Base-by-base conservation (phyloP, 805 yeast genomes). In the Cyberlindnera maritima region DNA sequence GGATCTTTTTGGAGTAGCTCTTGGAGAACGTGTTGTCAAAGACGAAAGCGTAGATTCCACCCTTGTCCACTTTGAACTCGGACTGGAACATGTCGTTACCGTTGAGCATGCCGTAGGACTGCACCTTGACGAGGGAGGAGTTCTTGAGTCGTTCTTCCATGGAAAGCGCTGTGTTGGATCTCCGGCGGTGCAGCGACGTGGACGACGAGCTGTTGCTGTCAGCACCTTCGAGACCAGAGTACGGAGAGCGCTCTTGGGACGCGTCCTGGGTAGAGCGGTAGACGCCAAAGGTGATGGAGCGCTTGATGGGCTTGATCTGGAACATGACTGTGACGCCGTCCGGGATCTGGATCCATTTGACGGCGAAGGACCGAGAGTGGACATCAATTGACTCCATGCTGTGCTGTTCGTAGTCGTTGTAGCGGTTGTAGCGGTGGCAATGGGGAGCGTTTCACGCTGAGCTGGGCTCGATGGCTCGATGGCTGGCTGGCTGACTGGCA, bases 21-120 rank as follows among this genome's bases (percentile, higher is more conserved):
- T 87, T 89, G 28, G 96, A 85, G 57, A 90, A 88, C 0, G 96
- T 85, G 67, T 92, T 92, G 66, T 92, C 98, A 60, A 92, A 85
- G 21, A 94, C 84, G 62, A 92, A 87, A 0, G 97, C 97, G 66
- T 78, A 85, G 58, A 83, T 76, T 2, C 92, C 92, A 9, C 83
- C 86, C 20, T 74, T 70, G 2, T 64, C 65, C 2, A 83, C 83
- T n/a, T 73, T 71, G 49, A 83, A 71, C 23, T 72, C 67, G 1
- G 91, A 96, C 41, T 79, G 79, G 43, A 77, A 74, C 58, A 80
- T 65, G 50, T 83, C 85, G 52, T 81, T 83, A 2, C 83, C 81
- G 14, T 67, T 64, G 65, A 88, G 64, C 60, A 74, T 70, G 4
- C 85, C 86, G 39, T 79, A 68, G 69, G 80, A 76, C 57, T 70